These are phyloP conservation scores for Novymonas esmeraldas DNA, from an alignment of 208 protist genomes.

Conservation along the genomic window DNA sequence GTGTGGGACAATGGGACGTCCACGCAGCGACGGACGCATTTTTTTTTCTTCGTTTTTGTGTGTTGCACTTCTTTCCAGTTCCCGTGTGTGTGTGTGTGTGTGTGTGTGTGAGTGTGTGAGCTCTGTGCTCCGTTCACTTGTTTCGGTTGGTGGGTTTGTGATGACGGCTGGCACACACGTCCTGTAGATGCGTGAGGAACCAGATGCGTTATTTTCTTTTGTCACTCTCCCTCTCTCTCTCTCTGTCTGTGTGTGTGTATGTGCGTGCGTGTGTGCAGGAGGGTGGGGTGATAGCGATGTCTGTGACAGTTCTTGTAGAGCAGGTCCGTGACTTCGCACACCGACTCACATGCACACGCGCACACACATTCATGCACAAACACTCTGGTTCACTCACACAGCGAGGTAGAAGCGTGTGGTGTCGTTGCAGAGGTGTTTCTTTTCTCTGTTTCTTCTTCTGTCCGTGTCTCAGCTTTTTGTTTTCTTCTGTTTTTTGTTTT, in stretches of 20 bases:
- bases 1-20: too few species aligned
- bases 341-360: not conserved
- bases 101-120: not conserved
- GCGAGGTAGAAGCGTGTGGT: slow-evolving; percentile 1
- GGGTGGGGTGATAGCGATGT: too few species aligned
- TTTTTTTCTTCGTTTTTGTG: not conserved
- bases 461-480: slow-evolving; percentile 1
- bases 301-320: too few species aligned
- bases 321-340: not conserved
- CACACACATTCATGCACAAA: not conserved
- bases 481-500: not conserved
- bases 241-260: too few species aligned
- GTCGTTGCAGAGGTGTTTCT: not conserved
- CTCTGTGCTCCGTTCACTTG: too few species aligned
- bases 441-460: slow-evolving; percentile 1
- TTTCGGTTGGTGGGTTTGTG: too few species aligned
- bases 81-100: not conserved
- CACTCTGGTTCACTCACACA: not conserved
- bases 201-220: not conserved
- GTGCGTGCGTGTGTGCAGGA: too few species aligned
- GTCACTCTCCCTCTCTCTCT: not conserved
- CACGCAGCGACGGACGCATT: too few species aligned
- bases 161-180: too few species aligned
- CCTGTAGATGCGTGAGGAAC: too few species aligned
- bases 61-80: not conserved